Conservation (phyloP, 331 rosid genomes). For the Malus hybrid region DNA sequence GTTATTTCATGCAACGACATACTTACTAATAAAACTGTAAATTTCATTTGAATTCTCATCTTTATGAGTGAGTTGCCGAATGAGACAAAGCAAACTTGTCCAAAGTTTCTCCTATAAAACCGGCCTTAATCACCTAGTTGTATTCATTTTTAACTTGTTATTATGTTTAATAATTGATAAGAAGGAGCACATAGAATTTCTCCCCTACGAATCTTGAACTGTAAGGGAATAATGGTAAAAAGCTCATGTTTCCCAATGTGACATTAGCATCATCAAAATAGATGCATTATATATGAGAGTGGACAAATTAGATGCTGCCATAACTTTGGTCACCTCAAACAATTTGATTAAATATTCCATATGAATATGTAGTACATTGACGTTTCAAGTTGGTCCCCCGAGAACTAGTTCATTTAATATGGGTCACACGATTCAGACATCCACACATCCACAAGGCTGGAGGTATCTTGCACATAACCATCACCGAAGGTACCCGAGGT, state of each 20-base stretch:
- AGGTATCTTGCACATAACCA: not conserved
- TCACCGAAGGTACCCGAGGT: not conserved
- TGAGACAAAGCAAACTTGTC: not conserved
- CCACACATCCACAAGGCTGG: not conserved
- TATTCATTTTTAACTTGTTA: not conserved
- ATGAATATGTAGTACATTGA: not conserved
- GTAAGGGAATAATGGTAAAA: not conserved
- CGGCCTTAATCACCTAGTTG: not conserved
- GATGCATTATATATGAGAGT: not conserved
- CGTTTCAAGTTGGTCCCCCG: not conserved
- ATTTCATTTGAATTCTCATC: too few relatives aligned
- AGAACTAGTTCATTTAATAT: not conserved
- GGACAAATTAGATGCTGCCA: not conserved
- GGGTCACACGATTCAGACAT: not conserved
- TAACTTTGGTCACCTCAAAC: too few relatives aligned
- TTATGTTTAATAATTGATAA: too few relatives aligned
- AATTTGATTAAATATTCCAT: not conserved
- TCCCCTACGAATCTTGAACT: not conserved
- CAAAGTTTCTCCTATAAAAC: not conserved
- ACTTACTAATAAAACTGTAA: not conserved
- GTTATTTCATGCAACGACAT: not conserved
- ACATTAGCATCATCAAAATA: not conserved
- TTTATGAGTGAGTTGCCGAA: too few relatives aligned
- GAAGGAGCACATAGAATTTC: not conserved
- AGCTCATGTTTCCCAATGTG: not conserved